Conservation (phyloP, 345 rosid species). For the Mallotus nudiflorus region DNA sequence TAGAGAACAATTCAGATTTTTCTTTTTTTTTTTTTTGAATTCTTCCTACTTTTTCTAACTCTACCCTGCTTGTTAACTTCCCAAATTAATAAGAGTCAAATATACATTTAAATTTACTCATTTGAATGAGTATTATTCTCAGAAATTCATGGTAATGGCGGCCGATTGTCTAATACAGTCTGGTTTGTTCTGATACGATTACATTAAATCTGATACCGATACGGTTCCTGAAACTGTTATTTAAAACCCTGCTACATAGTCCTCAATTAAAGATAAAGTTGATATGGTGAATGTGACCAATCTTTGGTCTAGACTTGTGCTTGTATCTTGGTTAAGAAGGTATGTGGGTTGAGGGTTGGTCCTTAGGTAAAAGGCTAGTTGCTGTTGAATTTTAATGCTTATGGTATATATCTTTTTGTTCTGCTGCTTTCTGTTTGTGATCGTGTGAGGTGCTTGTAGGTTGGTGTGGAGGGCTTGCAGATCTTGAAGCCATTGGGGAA, state of each 20-base stretch:
- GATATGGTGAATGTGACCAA: neutral
- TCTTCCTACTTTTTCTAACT: no score
- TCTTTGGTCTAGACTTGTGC: neutral
- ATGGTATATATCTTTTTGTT: neutral
- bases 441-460: slow-evolving; percentile 45
- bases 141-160: no score
- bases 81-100: no score
- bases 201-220: no score
- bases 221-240: no score
- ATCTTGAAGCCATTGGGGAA: slow-evolving; percentile 67
- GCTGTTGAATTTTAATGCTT: neutral
- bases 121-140: no score
- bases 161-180: no score
- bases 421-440: slow-evolving; percentile 11
- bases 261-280: neutral
- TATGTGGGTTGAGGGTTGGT: neutral
- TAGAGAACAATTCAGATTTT: no score
- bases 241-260: neutral
- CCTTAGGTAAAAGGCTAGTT: neutral
- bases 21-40: no score
- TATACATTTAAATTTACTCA: no score
- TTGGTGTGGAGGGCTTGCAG: slow-evolving; percentile 80
- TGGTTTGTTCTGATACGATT: no score
- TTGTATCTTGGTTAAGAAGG: neutral
- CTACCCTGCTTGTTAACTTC: no score